Evolutionary conservation across 2,329 filamentous ascomycete genomes (phyloP), one percentile per base, ranked within the genome.

Genomic region (Magnaporthiopsis incrustans): DNA sequence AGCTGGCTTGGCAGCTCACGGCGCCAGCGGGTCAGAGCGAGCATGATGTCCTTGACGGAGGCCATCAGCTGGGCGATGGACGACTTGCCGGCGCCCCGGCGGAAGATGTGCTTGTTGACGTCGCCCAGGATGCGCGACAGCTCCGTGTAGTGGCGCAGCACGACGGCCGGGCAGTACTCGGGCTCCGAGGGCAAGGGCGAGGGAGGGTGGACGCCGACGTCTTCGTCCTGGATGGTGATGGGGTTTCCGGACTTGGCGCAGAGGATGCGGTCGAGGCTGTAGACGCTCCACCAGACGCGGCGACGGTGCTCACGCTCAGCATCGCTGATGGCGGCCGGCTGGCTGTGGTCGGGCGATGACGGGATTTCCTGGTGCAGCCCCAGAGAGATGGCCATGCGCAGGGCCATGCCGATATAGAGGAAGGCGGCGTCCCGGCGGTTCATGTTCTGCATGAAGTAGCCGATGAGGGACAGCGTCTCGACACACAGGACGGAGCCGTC

Each of bases 321-420:
- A 22, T 62, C 61, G 50, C n/a, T 38, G 35, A 62, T 30, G 53
- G 60, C n/a, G 26, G 35, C 26, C 32, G 18, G 22, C 1, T 30
- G 26, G 14, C 18, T 8, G 25, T 22, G 12, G 6, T 50, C 33
- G 2, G 68, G 65, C 14, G 73, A 69, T 32, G 77, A 72, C 0
- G 73, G 73, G 0, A 81, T 77, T 66, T 85, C 82, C 65, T 84
- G 81, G 66, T 85, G 82, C n/a, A 85, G 71, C 0, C 82, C 82
- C 0, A 85, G 74, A 8, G 79, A 82, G 35, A 85, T 82, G 11
- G 82, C 82, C 82, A 85, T 85, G 15, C 82, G 79, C 32, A 85
- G 71, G 4, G 82, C 82, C 56, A 81, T 75, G 10, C 81, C 82
- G 25, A 82, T 78, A 82, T 77, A 79, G 66, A 80, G 76, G 68